Percentiles rank a stretch among this genome's conserved stretches.
Conservation (phyloP, 768 basidiomycete species). For the Chiua virens region DNA sequence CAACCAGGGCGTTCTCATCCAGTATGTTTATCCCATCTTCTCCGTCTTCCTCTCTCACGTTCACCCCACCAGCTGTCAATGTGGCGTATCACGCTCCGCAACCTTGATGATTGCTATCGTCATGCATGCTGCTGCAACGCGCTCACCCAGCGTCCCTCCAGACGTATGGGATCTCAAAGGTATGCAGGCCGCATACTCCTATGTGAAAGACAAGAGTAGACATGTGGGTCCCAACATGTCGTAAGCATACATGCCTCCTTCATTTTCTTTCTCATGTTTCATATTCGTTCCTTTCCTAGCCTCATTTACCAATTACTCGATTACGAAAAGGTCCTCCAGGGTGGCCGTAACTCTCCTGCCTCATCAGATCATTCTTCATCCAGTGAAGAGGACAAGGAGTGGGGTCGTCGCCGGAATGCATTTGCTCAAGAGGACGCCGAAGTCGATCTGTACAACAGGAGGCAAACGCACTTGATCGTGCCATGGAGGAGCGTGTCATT, state of each 20-base stretch:
- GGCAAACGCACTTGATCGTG: conserved; percentile 80
- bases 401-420: conserved; percentile 65
- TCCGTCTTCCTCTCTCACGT: conserved; percentile 13
- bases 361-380: conserved; percentile 55
- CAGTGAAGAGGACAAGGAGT: conserved; percentile 76
- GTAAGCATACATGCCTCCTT: conserved; percentile 49
- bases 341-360: conserved; percentile 47
- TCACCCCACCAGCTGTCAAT: conserved; percentile 76
- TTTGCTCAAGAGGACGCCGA: conserved; percentile 49
- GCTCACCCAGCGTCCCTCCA: conserved; percentile 62
- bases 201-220: conserved; percentile 86
- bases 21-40: conserved; percentile 53
- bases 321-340: conserved; percentile 75
- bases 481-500: conserved; percentile 81
- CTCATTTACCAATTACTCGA: conserved; percentile 93
- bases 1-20: conserved; percentile 79
- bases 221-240: conserved; percentile 94
- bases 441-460: conserved; percentile 63
- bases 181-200: conserved; percentile 89
- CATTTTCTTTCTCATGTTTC: conserved; percentile 23
- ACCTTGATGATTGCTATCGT: conserved; percentile 89
- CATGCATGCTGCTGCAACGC: conserved; percentile 85
- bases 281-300: conserved; percentile 40
- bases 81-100: conserved; percentile 89
- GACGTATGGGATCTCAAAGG: conserved; percentile 79